Conservation (phyloP, 768 basidiomycete species). For the Pleurotus eryngii region DNA sequence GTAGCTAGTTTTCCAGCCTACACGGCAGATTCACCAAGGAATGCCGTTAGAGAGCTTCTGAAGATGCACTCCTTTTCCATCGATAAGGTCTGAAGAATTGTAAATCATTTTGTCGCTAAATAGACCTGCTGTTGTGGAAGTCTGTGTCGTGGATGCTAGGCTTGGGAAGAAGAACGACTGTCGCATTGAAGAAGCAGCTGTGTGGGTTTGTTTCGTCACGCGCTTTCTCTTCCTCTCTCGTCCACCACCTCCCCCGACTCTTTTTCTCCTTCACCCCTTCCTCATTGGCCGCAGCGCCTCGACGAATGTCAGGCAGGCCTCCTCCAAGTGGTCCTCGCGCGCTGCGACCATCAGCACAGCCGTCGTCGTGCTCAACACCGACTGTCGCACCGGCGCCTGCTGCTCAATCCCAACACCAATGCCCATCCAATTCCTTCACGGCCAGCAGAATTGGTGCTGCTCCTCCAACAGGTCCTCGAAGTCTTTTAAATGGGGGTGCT, state of each 20-base stretch:
- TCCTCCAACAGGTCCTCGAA: conserved; percentile 68
- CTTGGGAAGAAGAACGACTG: background rate
- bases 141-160: too few species aligned
- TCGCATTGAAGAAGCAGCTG: conserved; percentile 19
- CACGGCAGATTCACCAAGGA: background rate
- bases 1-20: too few species aligned
- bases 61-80: background rate
- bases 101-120: too few species aligned
- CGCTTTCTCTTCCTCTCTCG: conserved; percentile 16
- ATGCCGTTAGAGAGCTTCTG: background rate
- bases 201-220: conserved; percentile 27
- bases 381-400: conserved; percentile 27
- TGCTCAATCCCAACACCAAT: conserved; percentile 16
- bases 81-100: background rate
- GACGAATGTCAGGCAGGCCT: conserved; percentile 70
- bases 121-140: too few species aligned
- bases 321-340: conserved; percentile 76
- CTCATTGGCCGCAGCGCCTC: conserved; percentile 11
- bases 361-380: conserved; percentile 31
- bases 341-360: conserved; percentile 46
- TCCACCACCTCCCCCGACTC: conserved; percentile 11
- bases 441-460: conserved; percentile 45
- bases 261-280: conserved; percentile 11
- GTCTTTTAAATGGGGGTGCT: conserved; percentile 40
- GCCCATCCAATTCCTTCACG: conserved; percentile 15